Conservation (phyloP, 345 rosid species). For the Hirschfeldia incana region DNA sequence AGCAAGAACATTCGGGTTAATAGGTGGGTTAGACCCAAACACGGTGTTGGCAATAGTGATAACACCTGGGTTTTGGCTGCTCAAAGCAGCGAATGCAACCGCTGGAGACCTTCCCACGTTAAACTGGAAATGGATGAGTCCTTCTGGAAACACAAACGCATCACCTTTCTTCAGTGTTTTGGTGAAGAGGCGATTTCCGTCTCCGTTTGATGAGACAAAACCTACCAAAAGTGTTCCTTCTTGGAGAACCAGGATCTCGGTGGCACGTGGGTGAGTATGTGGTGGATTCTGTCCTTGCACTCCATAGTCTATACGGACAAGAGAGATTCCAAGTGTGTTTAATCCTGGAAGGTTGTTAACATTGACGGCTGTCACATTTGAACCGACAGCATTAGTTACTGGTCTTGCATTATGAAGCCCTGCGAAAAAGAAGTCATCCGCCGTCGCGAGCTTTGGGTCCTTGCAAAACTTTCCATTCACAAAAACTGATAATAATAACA, state of each 20-base stretch:
- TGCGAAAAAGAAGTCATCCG: not conserved
- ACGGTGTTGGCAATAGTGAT: not conserved
- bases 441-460: not conserved
- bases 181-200: conserved; percentile 14
- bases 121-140: conserved; percentile 21
- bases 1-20: not conserved
- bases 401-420: not conserved
- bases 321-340: not conserved
- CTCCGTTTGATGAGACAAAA: conserved; percentile 22
- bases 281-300: not conserved
- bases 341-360: not conserved
- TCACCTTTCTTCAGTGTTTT: conserved; percentile 16
- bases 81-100: conserved; percentile 9
- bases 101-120: not conserved
- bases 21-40: not conserved
- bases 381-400: not conserved
- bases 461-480: not conserved
- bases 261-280: not conserved
- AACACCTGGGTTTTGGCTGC: not conserved
- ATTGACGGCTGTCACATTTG: not conserved
- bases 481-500: not conserved
- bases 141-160: conserved; percentile 25
- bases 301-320: not conserved
- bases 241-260: not conserved
- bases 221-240: conserved; percentile 24